Evolutionary conservation across 331 rosid genomes (phyloP), one percentile per base, ranked within the genome.

Genomic region (Rosa hybrid): DNA sequence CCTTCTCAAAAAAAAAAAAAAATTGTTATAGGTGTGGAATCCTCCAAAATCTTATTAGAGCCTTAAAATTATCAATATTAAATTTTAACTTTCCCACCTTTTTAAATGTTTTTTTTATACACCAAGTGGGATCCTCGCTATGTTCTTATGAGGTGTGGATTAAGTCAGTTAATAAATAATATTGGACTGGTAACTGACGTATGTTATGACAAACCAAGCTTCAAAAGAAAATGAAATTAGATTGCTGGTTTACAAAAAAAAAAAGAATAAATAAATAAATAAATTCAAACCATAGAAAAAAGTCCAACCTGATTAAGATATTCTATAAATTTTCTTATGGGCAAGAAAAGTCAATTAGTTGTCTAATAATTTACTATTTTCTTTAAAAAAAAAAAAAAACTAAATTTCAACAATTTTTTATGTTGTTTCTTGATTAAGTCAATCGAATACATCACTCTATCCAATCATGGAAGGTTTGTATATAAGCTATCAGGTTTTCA

Each of bases 381-480:
- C 48, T 77, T 9, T 27, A 25, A 27, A 27, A 27, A 30, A 30
- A 30, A 30, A 50, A 50, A 20, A 57, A 70, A 80, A 84, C 20
- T 25, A 50, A 79, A 74, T 64, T 62, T 49, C 39, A 38, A 71
- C 57, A 62, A 18, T 41, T 38, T 72, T 78, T 60, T 76, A 72
- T 75, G 48, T 79, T 78, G 65, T 84, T 85, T 86, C 41, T 30
- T 57, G 77, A 30, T 74, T 67, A 81, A 86, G 90, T 89, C 91
- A 89, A 87, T 80, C 73, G 41, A 41, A 65, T 48, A 59, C 77
- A 80, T 85, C 41, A 67, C 54, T 84, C 60, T 71, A 60, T 81
- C 71, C 87, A 84, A 76, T 82, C 75, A 77, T 79, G 78, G 81
- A 68, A 23, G 79, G 75, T 49, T 23, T 71, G 60, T 65, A 34